Conservation (phyloP, 768 basidiomycete species). For the Mycena galopus region DNA sequence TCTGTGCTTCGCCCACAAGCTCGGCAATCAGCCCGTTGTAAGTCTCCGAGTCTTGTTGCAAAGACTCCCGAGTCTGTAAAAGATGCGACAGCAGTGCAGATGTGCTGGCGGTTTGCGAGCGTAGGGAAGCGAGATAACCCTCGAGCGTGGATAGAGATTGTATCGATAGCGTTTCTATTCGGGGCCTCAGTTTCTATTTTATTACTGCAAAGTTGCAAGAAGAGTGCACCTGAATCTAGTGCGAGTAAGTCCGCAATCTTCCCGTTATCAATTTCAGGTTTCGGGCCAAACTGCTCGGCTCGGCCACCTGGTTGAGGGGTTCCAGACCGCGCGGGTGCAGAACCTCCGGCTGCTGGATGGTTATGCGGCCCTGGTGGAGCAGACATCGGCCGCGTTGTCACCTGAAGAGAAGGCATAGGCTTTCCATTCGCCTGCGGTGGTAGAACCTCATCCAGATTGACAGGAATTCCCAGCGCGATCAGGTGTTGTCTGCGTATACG, state of each 20-base stretch:
- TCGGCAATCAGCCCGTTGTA: constrained; percentile 94
- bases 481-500: constrained; percentile 91
- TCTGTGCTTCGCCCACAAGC: constrained; percentile 92
- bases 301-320: constrained; percentile 58
- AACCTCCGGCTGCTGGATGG: constrained; percentile 47
- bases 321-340: constrained; percentile 62
- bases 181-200: background rate
- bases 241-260: constrained; percentile 77
- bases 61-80: constrained; percentile 82
- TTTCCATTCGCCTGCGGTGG: constrained; percentile 71
- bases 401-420: constrained; percentile 83
- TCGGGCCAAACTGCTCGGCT: constrained; percentile 73
- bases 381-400: constrained; percentile 85
- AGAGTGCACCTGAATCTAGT: constrained; percentile 69
- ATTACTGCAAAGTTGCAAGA: background rate
- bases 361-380: constrained; percentile 78
- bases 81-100: constrained; percentile 85
- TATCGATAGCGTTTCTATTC: constrained; percentile 76
- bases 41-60: constrained; percentile 90
- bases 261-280: constrained; percentile 77
- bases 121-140: constrained; percentile 74
- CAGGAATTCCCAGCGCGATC: constrained; percentile 92
- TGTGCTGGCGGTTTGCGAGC: constrained; percentile 78
- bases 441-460: constrained; percentile 94
- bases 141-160: constrained; percentile 79